phyloP scores from a whole-genome alignment of 2,329 filamentous ascomycete species.

The Aspergillus aculeatinus region DNA sequence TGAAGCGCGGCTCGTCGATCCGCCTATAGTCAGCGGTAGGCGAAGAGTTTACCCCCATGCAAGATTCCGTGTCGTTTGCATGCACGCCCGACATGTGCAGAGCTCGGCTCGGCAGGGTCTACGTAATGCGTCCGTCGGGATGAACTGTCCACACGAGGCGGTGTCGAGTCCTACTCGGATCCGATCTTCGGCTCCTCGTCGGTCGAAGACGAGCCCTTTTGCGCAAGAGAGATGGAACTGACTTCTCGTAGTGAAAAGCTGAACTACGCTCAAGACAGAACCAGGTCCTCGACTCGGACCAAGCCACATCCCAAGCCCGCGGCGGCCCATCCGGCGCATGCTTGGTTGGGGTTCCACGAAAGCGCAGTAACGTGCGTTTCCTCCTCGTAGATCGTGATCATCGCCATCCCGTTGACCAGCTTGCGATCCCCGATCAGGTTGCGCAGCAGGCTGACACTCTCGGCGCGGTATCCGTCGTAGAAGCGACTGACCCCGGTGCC shows the following conservation, averaged over 20 bases:
- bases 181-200: background rate
- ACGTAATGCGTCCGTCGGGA: background rate
- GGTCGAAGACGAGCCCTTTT: background rate
- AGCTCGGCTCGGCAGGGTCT: background rate
- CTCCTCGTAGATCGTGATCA: conserved; percentile 58
- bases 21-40: too few relatives aligned
- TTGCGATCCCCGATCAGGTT: conserved; percentile 33
- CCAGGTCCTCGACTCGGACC: conserved; percentile 65
- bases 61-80: background rate
- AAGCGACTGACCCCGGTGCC: conserved; percentile 43
- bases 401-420: conserved; percentile 32
- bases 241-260: background rate
- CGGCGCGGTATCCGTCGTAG: conserved; percentile 45
- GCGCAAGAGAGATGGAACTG: background rate
- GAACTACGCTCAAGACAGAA: conserved; percentile 30
- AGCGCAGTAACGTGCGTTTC: conserved; percentile 61
- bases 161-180: background rate
- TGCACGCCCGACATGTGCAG: background rate
- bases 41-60: background rate
- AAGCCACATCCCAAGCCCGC: conserved; percentile 66
- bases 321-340: conserved; percentile 67
- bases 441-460: conserved; percentile 34
- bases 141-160: background rate
- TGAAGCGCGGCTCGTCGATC: background rate
- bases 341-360: conserved; percentile 67